Conservation (phyloP, 2,329 filamentous ascomycete genomes). For the Aschersonia sp. region DNA sequence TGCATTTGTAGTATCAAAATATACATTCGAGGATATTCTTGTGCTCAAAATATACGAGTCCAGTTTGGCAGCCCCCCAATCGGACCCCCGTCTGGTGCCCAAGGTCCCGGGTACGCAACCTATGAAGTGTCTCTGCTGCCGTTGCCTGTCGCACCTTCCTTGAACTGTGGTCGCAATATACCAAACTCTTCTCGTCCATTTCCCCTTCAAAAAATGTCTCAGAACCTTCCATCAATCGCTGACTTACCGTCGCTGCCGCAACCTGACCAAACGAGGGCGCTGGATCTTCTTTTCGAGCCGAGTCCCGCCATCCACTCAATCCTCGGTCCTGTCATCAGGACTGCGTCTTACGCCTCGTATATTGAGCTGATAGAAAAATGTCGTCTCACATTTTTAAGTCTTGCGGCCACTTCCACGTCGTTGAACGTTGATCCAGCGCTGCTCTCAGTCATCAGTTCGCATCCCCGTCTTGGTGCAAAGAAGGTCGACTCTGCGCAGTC, state of each 20-base stretch:
- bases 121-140: no score
- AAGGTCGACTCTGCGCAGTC: constrained; percentile 74
- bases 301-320: constrained; percentile 60
- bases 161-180: no score
- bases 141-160: no score
- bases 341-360: constrained; percentile 49
- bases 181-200: neutral
- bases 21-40: no score
- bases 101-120: no score
- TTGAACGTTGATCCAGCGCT: constrained; percentile 38
- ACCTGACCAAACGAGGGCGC: constrained; percentile 36
- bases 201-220: neutral
- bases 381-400: constrained; percentile 43
- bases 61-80: no score
- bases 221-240: constrained; percentile 39
- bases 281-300: constrained; percentile 78
- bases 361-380: constrained; percentile 52
- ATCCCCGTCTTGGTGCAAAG: constrained; percentile 71
- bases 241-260: constrained; percentile 41
- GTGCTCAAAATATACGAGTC: no score
- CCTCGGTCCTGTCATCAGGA: constrained; percentile 50
- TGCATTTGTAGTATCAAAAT: no score
- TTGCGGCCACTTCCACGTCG: constrained; percentile 34
- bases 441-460: constrained; percentile 60
- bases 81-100: no score